Evolutionary conservation across 805 yeast genomes (phyloP), one percentile per base, ranked within the genome.

Genomic region (Cyberlindnera maritima): DNA sequence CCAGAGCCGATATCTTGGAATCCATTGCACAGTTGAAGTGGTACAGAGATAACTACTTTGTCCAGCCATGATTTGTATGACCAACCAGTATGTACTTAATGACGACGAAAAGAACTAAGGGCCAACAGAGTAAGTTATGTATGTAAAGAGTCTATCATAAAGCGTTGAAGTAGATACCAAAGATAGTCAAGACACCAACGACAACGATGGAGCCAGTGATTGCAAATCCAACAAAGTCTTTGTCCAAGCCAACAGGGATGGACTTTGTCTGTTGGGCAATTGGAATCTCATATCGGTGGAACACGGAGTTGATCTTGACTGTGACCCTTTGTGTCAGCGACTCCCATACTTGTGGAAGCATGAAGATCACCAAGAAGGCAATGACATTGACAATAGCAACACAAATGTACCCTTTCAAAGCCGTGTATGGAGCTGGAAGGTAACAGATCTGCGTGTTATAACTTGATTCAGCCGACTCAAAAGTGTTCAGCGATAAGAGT

Each of bases 1-100:
- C 99, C 0, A 79, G 77, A 53, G 74, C 81, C 14, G 99, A 94
- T 64, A 94, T 94, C 40, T 56, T 87, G 41, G 99, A 94, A 64
- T 88, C 96, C 58, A 92, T 94, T 36, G 77, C 67, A 9, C 96
- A 94, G 64, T 70, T 94, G 61, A 75, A 71, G 54, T 94, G 90
- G 87, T 88, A 84, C 64, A 68, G 76, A 47, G 79, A 83, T 17
- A 70, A 85, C 58, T 90, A 87, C 61, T 74, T 86, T 49, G 64
- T 67, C 26, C 44, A 48, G 34, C 46, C 46, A 5, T 36, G 28
- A 36, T 36, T 5, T 34, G n/a, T 18, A 18, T 18, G 3, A 12
- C 25, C n/a, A n/a, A 9, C 19, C 21, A 17, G 20, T 29, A 55
- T 21, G 25, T 21, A 21, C 25, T 5, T 21, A 21, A n/a, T n/a